These are phyloP conservation scores for Cutaneotrichosporon sp. DNA, from an alignment of 1,284 basidiomycete genomes.

Conservation along the genomic window DNA sequence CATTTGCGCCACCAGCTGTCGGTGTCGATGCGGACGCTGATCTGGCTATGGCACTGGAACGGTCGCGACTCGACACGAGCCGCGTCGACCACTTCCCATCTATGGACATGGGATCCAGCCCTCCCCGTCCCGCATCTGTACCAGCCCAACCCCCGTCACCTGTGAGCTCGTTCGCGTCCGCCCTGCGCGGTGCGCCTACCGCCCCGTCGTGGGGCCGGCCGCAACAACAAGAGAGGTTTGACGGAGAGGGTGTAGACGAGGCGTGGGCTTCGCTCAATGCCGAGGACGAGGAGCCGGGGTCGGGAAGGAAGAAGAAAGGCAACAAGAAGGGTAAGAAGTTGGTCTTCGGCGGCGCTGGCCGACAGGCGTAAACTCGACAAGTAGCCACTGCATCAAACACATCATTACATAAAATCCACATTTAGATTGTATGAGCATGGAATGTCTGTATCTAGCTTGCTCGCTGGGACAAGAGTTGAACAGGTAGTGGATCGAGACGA, in stretches of 20 bases:
- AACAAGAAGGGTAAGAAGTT: slow-evolving; percentile 21
- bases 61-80: not conserved
- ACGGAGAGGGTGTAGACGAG: slow-evolving; percentile 8
- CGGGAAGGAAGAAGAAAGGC: slow-evolving; percentile 16
- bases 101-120: not conserved
- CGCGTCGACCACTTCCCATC: not conserved
- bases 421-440: slow-evolving; percentile 1
- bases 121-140: not conserved
- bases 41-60: slow-evolving; percentile 5
- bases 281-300: not conserved
- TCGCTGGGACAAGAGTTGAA: too few species aligned
- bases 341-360: slow-evolving; percentile 17
- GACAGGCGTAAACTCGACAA: slow-evolving; percentile 9
- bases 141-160: not conserved
- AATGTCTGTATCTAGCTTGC: slow-evolving; percentile 3
- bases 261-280: slow-evolving; percentile 6
- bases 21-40: not conserved
- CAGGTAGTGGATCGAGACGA: too few species aligned
- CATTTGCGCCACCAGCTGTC: not conserved
- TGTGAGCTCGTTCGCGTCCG: slow-evolving; percentile 13
- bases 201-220: not conserved
- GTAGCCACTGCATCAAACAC: not conserved
- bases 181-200: slow-evolving; percentile 8
- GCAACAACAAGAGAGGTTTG: slow-evolving; percentile 2
- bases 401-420: slow-evolving; percentile 1